Base-by-base conservation (phyloP, 352 stramenopile species). In the Globisporangium lucens region DNA sequence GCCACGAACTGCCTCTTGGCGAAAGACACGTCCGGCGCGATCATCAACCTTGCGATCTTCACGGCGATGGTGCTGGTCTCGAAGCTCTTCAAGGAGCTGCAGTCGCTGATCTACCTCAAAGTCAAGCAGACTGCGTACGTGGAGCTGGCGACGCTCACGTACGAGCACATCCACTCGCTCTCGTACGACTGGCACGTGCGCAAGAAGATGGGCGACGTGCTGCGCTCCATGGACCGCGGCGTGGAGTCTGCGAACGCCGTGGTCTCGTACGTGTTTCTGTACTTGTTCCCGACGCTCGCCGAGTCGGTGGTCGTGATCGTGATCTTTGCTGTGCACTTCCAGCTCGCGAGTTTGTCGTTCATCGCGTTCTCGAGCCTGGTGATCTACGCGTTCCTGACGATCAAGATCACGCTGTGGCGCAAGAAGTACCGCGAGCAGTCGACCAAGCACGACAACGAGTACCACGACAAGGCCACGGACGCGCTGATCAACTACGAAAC, bases 61-160 rank as follows among this genome's bases (percentile, higher is more conserved):
- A 85, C 83, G 8, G 66, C 77, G 13, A 71, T 98, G 63, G 88
- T 89, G 57, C 93, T 98, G 43, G 62, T 90, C 4, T 89, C 83
- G 35, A 96, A 95, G 63, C 75, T 92, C 43, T 95, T 99, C 56
- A 98, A 98, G 75, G 97, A 99, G 75, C 71, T 95, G 43, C 97
- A 99, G 76, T 97, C 83, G 51, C 79, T 99, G 12, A 90, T 99
- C 57, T 97, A 97, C 75, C 82, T 97, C 29, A 91, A 91, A 63
- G 97, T 99, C 53, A 98, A 98, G 75, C 97, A 99, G 75, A 97
- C 94, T 24, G 97, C 97, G 10, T 99, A 99, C 85, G 97, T 99
- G 70, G 95, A 99, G 75, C 79, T 99, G 15, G 90, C 90, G 3
- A 97, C 98, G 73, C 80, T 97, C 33, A 98, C 94, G 51, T 99